These are phyloP conservation scores for Zychaea mexicana DNA, from an alignment of 371 early-diverging fungal genomes.

Conservation along the genomic window DNA sequence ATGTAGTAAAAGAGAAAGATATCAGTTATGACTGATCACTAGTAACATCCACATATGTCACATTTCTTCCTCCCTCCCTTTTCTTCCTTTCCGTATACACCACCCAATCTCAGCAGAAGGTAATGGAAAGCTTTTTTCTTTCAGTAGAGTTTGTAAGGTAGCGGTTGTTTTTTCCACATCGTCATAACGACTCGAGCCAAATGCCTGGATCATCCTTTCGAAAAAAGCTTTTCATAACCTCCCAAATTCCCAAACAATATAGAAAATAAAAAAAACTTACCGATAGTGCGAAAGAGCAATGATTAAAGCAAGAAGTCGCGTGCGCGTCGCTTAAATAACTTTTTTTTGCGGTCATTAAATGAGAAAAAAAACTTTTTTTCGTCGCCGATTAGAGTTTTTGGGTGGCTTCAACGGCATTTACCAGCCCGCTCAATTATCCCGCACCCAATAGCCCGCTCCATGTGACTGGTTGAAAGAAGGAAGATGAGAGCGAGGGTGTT, in stretches of 20 bases:
- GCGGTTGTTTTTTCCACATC: constrained; percentile 45
- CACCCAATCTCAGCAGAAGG: no score
- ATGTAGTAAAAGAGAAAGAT: no score
- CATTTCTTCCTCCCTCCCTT: no score
- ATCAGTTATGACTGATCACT: no score
- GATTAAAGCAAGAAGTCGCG: background rate
- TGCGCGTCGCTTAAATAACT: background rate
- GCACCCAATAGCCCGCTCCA: no score
- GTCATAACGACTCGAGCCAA: constrained; percentile 46
- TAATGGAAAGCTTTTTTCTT: no score
- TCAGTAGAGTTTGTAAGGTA: constrained; percentile 32
- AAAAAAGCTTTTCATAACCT: background rate
- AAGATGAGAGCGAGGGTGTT: no score
- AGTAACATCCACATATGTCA: no score
- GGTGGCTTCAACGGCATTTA: background rate
- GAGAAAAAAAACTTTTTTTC: background rate
- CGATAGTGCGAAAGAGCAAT: background rate
- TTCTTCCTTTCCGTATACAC: no score
- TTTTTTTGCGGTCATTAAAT: background rate
- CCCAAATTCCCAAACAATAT: background rate
- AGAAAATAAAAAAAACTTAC: constrained; percentile 3
- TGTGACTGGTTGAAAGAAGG: no score
- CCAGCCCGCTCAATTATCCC: no score
- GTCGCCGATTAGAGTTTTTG: background rate
- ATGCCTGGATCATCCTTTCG: constrained; percentile 47